Percentiles rank a stretch among this genome's conserved stretches.
These are phyloP conservation scores for Sideroxylon spinosum DNA, from an alignment of 179 eudicot species.

Conservation along the genomic window DNA sequence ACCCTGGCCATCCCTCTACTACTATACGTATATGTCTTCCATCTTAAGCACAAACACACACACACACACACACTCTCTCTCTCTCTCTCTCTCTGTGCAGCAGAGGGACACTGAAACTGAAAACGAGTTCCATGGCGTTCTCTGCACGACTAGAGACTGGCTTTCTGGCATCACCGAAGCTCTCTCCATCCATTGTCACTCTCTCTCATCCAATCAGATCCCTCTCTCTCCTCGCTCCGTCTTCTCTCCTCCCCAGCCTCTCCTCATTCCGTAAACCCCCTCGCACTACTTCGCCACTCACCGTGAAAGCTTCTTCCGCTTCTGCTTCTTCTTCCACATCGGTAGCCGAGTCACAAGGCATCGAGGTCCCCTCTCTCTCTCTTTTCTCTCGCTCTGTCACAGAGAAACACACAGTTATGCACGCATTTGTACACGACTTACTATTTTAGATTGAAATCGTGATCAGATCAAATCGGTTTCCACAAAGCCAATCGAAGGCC, in stretches of 20 bases:
- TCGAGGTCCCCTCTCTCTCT: constrained; percentile 50
- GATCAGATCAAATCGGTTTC: constrained; percentile 48
- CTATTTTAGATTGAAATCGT: constrained; percentile 1
- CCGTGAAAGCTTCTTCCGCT: constrained; percentile 44
- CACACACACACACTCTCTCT: constrained; percentile 10
- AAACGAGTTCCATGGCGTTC: constrained; percentile 33
- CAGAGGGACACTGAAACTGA: background rate
- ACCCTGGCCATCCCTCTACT: background rate
- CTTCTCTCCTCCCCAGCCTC: constrained; percentile 16
- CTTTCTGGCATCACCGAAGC: background rate
- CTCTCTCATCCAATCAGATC: constrained; percentile 20
- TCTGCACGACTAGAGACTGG: constrained; percentile 15
- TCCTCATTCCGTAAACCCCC: constrained; percentile 8
- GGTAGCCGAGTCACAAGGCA: constrained; percentile 41
- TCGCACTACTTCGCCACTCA: constrained; percentile 15
- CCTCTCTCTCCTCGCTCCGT: constrained; percentile 18
- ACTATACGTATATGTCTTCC: background rate
- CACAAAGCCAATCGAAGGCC: constrained; percentile 65
- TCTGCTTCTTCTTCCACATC: constrained; percentile 38
- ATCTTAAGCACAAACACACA: background rate
- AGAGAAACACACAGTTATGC: background rate
- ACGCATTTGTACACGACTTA: background rate
- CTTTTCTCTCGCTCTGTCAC: background rate
- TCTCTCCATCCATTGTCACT: constrained; percentile 9
- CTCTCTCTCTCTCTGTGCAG: background rate